A percentile compares a stretch with the other conserved stretches of the same genome.
Conservation (phyloP, 441 rosid species). For the Breynia disticha region DNA sequence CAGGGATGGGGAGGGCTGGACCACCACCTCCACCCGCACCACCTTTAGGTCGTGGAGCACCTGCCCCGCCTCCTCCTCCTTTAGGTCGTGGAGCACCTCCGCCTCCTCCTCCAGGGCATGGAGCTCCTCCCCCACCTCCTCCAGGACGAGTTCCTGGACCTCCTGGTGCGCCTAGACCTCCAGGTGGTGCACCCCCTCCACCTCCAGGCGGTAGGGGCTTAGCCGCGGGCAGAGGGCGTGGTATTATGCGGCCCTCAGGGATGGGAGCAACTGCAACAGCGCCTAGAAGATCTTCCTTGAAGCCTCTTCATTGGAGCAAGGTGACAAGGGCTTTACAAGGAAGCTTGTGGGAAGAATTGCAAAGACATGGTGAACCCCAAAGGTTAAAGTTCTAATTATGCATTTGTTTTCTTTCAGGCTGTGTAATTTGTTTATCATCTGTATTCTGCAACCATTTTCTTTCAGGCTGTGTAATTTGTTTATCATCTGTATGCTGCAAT, state of each 20-base stretch:
- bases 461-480: not conserved
- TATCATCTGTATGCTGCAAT: not conserved
- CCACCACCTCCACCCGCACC: slow-evolving; percentile 37
- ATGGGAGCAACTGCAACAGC: slow-evolving; percentile 34
- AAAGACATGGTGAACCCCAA: slow-evolving; percentile 78
- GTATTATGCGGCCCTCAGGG: slow-evolving; percentile 44
- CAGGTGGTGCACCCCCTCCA: slow-evolving; percentile 51
- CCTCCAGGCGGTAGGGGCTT: slow-evolving; percentile 36
- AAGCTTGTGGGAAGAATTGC: slow-evolving; percentile 98
- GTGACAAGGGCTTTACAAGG: slow-evolving; percentile 95
- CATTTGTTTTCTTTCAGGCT: slow-evolving; percentile 4
- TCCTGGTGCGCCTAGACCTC: slow-evolving; percentile 64
- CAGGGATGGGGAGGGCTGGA: not conserved
- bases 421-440: no score
- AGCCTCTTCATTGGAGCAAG: slow-evolving; percentile 98
- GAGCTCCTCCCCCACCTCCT: slow-evolving; percentile 48
- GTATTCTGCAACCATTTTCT: no score
- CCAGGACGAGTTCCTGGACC: slow-evolving; percentile 46
- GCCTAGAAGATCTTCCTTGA: slow-evolving; percentile 68
- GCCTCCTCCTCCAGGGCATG: slow-evolving; percentile 23
- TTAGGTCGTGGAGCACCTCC: slow-evolving; percentile 25
- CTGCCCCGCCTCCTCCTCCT: slow-evolving; percentile 48
- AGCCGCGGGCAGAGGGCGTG: slow-evolving; percentile 69
- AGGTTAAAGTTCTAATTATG: slow-evolving; percentile 33
- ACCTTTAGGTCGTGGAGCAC: slow-evolving; percentile 13